Evolutionary conservation across 2,329 filamentous ascomycete species (phyloP), one percentile per base, ranked within the genome.

Genomic region (Monosporascus sp.): DNA sequence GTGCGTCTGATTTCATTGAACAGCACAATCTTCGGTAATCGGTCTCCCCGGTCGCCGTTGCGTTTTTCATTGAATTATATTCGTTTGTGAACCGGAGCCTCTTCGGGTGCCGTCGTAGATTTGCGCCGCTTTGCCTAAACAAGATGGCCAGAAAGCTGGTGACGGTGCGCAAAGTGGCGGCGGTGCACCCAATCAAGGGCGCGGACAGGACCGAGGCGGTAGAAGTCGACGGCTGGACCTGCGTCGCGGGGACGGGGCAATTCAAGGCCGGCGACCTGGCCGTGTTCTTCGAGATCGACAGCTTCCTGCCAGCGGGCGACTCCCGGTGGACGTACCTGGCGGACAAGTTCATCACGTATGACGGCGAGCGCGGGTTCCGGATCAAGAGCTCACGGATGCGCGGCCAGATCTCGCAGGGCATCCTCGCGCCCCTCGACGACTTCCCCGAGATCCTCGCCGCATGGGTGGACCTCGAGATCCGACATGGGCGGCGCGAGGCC

Each of bases 251-350:
- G 15, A 50, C 50, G 7, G 52, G 44, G 8, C 44, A 50, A 3
- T 61, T 54, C 51, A 2, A 52, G 37, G 48, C 49, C 1, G 62
- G 57, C 42, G 55, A 65, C 17, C 38, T 59, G 3, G 60, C 64
- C 1, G 49, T 69, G 17, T 68, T 57, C 45, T 65, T 68, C 49
- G 63, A 67, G 50, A 62, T 65, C 25, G 65, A 68, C 50, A 63
- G 59, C 31, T 67, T 66, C 54, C 51, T 69, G 15, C 65, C 65
- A 6, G 49, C 37, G 5, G 36, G 20, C 8, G 56, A 61, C 25
- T 24, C 49, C n/a, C 51, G 58, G 1, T 62, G 60, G 63, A 51
- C 60, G 14, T 48, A 57, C 46, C 22, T 53, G 18, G 47, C 48
- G 50, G 34, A 51, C 14, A 47, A 31, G 15, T 54, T 62, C 39